phyloP scores from a whole-genome alignment of 2,329 filamentous ascomycete genomes.

The Claviceps citrina region DNA sequence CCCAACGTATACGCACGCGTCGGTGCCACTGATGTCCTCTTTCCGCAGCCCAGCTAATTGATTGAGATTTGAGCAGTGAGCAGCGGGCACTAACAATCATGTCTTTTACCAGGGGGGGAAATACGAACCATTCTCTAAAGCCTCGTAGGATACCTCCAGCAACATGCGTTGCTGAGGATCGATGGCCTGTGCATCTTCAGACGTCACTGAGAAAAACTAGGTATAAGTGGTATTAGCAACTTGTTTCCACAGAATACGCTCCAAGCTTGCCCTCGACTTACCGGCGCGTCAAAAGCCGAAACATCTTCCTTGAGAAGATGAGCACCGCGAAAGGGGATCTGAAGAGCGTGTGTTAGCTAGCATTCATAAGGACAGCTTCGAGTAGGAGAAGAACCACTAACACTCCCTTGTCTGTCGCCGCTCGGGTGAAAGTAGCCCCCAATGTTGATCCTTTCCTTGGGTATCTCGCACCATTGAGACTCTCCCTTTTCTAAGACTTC shows the following conservation, averaged over 20 bases:
- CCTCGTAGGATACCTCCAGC: conserved; percentile 35
- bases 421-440: conserved; percentile 39
- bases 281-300: conserved; percentile 32
- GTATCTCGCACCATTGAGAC: conserved; percentile 35
- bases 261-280: conserved; percentile 13
- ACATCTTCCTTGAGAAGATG: conserved; percentile 35
- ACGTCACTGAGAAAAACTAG: conserved; percentile 35
- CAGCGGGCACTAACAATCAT: background rate
- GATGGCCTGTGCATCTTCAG: conserved; percentile 35
- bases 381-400: conserved; percentile 14
- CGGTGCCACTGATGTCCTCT: conserved; percentile 27
- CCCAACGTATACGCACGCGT: conserved; percentile 34
- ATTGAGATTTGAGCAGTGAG: background rate
- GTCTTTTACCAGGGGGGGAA: background rate
- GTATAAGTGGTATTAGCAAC: background rate
- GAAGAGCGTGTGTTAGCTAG: background rate
- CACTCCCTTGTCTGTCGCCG: conserved; percentile 31
- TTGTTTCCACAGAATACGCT: background rate
- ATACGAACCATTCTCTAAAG: conserved; percentile 30
- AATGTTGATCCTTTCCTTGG: conserved; percentile 32
- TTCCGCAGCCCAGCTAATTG: conserved; percentile 27
- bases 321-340: conserved; percentile 33
- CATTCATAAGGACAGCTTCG: conserved; percentile 2
- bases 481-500: conserved; percentile 27
- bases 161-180: conserved; percentile 39